phyloP scores from a whole-genome alignment of 192 early-diverging fungal genomes.

The Phlyctochytrium planicorne region DNA sequence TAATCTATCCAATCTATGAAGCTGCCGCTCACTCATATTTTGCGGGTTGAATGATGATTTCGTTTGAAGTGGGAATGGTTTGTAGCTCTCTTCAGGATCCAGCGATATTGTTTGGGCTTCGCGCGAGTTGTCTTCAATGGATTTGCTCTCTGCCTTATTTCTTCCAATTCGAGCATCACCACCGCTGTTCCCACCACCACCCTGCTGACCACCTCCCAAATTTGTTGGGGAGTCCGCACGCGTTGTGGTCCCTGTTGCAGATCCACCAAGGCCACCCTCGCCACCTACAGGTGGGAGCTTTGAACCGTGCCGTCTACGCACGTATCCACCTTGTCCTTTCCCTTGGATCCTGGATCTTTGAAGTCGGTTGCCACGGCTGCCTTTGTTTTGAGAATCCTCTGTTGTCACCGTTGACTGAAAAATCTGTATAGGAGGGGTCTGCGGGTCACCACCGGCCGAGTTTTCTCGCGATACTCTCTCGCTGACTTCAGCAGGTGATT shows the following conservation, averaged over 20 bases:
- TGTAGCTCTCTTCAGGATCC: constrained; percentile 13
- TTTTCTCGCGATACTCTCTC: no score
- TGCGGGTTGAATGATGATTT: constrained; percentile 36
- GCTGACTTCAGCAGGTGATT: not conserved
- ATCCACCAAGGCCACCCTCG: not conserved
- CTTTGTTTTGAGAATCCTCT: no score
- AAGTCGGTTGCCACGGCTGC: no score
- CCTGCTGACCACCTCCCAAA: constrained; percentile 4
- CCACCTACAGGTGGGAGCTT: not conserved
- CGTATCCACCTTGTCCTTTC: no score
- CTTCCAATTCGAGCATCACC: constrained; percentile 5
- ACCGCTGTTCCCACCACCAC: not conserved
- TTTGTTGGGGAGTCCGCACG: constrained; percentile 13
- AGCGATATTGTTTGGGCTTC: not conserved
- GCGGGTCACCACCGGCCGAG: no score
- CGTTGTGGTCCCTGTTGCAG: not conserved
- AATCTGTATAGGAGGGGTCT: no score
- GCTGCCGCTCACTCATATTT: constrained; percentile 13
- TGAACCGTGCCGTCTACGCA: not conserved
- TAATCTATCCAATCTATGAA: constrained; percentile 28
- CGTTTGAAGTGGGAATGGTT: constrained; percentile 39
- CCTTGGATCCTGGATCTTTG: no score
- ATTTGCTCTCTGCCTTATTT: not conserved
- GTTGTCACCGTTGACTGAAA: no score
- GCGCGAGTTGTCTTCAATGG: not conserved